Evolutionary conservation across 2,329 filamentous ascomycete genomes (phyloP).

Genomic region (Pseudopyricularia javanii): DNA sequence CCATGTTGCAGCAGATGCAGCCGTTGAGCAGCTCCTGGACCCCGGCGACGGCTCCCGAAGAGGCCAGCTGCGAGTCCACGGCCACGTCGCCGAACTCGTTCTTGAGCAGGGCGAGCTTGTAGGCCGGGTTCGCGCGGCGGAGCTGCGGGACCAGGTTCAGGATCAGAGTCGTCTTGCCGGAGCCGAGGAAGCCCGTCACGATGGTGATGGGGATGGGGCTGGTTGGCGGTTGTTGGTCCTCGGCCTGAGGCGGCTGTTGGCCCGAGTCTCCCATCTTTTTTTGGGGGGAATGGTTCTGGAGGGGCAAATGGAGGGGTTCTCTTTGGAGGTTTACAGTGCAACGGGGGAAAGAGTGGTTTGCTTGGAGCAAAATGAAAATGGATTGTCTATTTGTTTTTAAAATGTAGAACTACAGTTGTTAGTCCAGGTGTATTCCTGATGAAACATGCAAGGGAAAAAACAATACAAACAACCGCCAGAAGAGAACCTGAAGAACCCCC

Average conservation of each 20-base stretch:
- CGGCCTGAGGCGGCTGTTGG: background rate
- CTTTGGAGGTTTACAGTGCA: background rate
- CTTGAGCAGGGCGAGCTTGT: conserved; percentile 88
- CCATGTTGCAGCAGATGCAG: conserved; percentile 97
- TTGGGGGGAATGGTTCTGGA: background rate
- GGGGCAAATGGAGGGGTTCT: background rate
- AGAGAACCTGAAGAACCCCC: too few species aligned
- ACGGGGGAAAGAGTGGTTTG: too few species aligned
- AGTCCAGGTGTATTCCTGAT: too few species aligned
- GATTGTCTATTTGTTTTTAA: too few species aligned
- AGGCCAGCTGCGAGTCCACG: conserved; percentile 83
- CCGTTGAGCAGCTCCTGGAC: conserved; percentile 91
- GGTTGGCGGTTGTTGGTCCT: background rate
- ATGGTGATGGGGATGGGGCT: conserved; percentile 72
- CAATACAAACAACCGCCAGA: too few species aligned
- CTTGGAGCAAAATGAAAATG: too few species aligned
- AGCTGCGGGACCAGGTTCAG: conserved; percentile 91
- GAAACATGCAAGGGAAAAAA: too few species aligned
- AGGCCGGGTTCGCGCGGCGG: conserved; percentile 53
- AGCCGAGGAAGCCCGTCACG: conserved; percentile 89
- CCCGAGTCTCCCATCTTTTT: background rate
- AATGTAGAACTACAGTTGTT: too few species aligned
- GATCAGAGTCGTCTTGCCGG: conserved; percentile 91
- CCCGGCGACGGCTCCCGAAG: conserved; percentile 70
- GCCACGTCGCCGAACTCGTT: conserved; percentile 97